Evolutionary conservation across 768 basidiomycete species (phyloP).

Genomic region (Tulasnella sp.): DNA sequence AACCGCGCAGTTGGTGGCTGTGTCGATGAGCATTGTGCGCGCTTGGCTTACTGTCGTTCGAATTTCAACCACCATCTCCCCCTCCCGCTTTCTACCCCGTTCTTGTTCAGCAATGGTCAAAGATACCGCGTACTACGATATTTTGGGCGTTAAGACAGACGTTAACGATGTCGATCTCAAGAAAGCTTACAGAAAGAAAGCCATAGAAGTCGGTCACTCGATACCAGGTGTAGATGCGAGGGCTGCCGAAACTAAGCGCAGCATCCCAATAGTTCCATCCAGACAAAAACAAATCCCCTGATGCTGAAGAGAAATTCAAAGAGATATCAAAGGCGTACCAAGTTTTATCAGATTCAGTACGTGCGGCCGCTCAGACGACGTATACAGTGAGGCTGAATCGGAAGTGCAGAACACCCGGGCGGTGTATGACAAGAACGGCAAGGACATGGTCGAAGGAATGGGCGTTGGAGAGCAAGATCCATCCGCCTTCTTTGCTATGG

Average conservation of each 20-base stretch:
- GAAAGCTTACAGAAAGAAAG: slow-evolving; percentile 90
- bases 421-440: slow-evolving; percentile 94
- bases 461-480: slow-evolving; percentile 77
- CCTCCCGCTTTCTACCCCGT: neutral
- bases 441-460: slow-evolving; percentile 80
- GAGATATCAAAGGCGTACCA: slow-evolving; percentile 99
- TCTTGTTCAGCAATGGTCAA: slow-evolving; percentile 7
- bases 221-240: neutral
- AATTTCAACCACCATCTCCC: neutral
- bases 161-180: slow-evolving; percentile 74
- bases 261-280: slow-evolving; percentile 61
- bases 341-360: slow-evolving; percentile 71
- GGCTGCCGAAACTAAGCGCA: neutral
- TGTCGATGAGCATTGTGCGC: neutral
- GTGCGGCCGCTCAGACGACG: slow-evolving; percentile 19
- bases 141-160: slow-evolving; percentile 60
- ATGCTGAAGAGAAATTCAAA: slow-evolving; percentile 94
- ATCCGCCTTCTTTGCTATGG: slow-evolving; percentile 85
- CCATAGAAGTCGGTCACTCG: slow-evolving; percentile 61
- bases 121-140: slow-evolving; percentile 80
- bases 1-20: neutral
- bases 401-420: slow-evolving; percentile 57
- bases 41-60: neutral
- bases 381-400: neutral
- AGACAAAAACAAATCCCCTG: slow-evolving; percentile 87